Conservation (phyloP, 441 rosid genomes). For the Jatropha podagrica region DNA sequence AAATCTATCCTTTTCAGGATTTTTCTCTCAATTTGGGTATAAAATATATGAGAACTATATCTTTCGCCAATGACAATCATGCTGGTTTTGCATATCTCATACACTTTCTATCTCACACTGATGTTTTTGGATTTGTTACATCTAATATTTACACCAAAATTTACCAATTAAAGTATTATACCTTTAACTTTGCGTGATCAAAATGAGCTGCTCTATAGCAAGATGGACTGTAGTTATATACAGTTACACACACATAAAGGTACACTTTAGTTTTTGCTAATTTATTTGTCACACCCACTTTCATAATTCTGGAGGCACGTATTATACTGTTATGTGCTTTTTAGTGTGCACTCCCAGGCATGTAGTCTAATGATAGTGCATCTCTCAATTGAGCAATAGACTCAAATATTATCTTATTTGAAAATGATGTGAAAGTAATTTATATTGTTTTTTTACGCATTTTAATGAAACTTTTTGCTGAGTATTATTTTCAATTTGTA, state of each 20-base stretch:
- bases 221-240: too few species aligned
- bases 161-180: background rate
- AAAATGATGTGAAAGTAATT: background rate
- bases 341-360: too few species aligned
- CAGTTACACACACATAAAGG: background rate
- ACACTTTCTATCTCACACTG: background rate
- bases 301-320: background rate
- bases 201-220: too few species aligned
- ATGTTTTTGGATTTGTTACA: background rate
- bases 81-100: too few species aligned
- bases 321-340: background rate
- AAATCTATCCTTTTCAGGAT: background rate
- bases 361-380: too few species aligned
- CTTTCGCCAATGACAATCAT: background rate
- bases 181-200: background rate
- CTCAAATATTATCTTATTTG: too few species aligned
- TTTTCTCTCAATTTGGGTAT: background rate
- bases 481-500: constrained; percentile 18
- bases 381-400: too few species aligned
- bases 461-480: constrained; percentile 32
- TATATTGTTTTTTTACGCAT: too few species aligned
- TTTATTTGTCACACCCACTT: background rate
- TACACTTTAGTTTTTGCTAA: background rate
- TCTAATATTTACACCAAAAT: background rate
- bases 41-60: background rate